Evolutionary conservation across 441 rosid species (phyloP).

Genomic region (Adansonia madagascariensis): DNA sequence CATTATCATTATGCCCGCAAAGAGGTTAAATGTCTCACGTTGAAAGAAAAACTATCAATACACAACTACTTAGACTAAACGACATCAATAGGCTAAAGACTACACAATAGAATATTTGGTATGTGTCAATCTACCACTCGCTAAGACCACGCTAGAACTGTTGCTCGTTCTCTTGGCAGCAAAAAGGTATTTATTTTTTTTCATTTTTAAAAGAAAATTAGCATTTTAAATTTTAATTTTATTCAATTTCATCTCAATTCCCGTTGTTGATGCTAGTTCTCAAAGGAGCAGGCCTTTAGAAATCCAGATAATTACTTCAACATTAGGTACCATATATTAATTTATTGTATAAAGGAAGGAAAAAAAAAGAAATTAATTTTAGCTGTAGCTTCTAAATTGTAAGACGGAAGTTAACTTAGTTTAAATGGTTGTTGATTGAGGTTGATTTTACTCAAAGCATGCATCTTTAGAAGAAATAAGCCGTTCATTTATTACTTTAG

Average conservation of each 20-base stretch:
- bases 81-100: too few relatives aligned
- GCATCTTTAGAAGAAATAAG: background rate
- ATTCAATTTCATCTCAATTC: background rate
- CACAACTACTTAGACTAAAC: too few relatives aligned
- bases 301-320: conserved; percentile 92
- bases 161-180: conserved; percentile 70
- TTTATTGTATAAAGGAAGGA: background rate
- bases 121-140: conserved; percentile 62
- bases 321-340: conserved; percentile 50
- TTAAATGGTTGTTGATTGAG: background rate
- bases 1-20: too few relatives aligned
- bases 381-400: conserved; percentile 11
- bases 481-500: too few relatives aligned
- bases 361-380: background rate
- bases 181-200: conserved; percentile 54
- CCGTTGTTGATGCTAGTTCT: conserved; percentile 43
- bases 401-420: background rate
- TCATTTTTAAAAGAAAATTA: background rate
- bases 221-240: background rate
- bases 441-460: background rate
- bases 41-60: too few relatives aligned
- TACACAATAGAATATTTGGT: too few relatives aligned
- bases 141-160: conserved; percentile 80
- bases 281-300: conserved; percentile 83
- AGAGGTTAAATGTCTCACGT: too few relatives aligned